A percentile compares a stretch with the other conserved stretches of the same genome.
Evolutionary conservation across 768 basidiomycete genomes (phyloP).

Genomic region (Kwoniella botswanensis): DNA sequence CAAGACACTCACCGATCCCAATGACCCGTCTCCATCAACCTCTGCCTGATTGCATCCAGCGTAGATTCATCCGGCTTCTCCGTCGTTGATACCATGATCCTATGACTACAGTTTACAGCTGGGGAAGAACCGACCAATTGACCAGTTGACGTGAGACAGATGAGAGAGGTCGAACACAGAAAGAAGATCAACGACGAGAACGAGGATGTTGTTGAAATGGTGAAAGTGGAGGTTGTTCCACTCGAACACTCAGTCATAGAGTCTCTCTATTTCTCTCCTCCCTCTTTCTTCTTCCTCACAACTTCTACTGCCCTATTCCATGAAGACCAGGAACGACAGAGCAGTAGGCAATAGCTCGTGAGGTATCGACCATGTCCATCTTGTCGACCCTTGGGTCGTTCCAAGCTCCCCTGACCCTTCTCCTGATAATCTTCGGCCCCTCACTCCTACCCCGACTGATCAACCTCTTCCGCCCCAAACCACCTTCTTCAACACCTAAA

Average conservation of each 20-base stretch:
- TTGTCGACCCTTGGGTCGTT: constrained; percentile 26
- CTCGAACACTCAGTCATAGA: not conserved
- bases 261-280: not conserved
- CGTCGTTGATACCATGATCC: constrained; percentile 23
- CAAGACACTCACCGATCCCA: constrained; percentile 47
- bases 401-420: constrained; percentile 34
- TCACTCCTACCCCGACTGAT: constrained; percentile 33
- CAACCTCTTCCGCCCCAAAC: constrained; percentile 16
- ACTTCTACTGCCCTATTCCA: too few species aligned
- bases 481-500: constrained; percentile 12
- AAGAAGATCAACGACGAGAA: not conserved
- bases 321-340: too few species aligned
- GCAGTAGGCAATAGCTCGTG: not conserved
- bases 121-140: too few species aligned
- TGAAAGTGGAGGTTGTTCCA: constrained; percentile 9
- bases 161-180: not conserved
- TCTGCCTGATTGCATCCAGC: constrained; percentile 37
- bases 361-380: constrained; percentile 12
- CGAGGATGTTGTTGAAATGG: not conserved
- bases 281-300: not conserved
- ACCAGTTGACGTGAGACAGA: not conserved
- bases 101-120: too few species aligned
- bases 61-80: constrained; percentile 30
- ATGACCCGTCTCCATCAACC: constrained; percentile 50
- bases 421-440: constrained; percentile 41